Conservation (phyloP, 176 grass and related monocot genomes). For the Cymbopogon citratus region DNA sequence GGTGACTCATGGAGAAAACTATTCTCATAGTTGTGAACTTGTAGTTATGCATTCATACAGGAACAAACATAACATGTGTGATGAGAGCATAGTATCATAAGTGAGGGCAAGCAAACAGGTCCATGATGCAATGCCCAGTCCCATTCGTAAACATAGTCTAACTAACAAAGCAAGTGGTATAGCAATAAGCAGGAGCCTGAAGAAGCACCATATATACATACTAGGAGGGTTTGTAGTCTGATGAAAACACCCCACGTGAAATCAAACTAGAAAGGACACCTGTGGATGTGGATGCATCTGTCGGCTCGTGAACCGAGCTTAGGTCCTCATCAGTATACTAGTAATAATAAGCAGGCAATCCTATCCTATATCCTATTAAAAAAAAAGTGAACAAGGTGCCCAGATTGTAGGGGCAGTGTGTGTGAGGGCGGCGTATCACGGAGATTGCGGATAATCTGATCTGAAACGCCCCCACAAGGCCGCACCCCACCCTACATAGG, state of each 20-base stretch:
- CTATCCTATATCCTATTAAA: neutral
- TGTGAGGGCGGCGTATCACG: neutral
- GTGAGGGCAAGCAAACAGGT: neutral
- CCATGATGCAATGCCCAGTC: neutral
- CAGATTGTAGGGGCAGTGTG: neutral
- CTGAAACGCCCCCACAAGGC: neutral
- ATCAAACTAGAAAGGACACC: neutral
- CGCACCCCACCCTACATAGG: too few relatives aligned
- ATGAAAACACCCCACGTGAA: neutral
- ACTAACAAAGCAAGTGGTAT: neutral
- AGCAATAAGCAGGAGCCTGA: neutral
- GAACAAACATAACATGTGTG: neutral
- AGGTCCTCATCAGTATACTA: neutral
- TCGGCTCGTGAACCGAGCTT: neutral
- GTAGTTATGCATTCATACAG: neutral
- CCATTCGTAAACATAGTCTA: neutral
- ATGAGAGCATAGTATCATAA: neutral
- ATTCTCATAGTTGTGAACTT: neutral
- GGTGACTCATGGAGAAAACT: neutral
- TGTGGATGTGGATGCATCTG: neutral
- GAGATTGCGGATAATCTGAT: neutral
- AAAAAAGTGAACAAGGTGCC: neutral
- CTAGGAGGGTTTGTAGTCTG: neutral
- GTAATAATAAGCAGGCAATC: neutral
- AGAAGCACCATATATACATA: neutral